Conservation (phyloP, 306 rosid genomes). For the Quillaja saponaria region DNA sequence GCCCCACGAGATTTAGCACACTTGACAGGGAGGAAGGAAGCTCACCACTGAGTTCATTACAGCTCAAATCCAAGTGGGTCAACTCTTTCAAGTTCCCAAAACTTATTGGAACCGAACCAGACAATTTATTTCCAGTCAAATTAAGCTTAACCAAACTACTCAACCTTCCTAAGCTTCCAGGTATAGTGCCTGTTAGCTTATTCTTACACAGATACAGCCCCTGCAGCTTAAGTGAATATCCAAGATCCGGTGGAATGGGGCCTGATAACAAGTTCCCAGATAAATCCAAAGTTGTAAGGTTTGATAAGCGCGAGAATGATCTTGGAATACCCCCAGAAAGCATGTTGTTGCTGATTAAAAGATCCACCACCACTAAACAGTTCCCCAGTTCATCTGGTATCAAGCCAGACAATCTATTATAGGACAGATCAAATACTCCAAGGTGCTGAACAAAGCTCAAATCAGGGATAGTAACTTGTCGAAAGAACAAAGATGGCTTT, state of each 20-base stretch:
- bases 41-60: constrained; percentile 67
- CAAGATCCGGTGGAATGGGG: constrained; percentile 73
- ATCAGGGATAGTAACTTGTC: constrained; percentile 69
- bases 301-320: constrained; percentile 59
- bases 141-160: constrained; percentile 84
- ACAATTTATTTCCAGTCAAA: constrained; percentile 72
- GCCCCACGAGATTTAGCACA: constrained; percentile 68
- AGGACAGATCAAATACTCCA: constrained; percentile 84
- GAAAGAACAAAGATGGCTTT: constrained; percentile 63
- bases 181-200: constrained; percentile 62
- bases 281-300: constrained; percentile 87
- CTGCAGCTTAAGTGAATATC: constrained; percentile 69
- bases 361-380: constrained; percentile 68
- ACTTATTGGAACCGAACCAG: constrained; percentile 66
- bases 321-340: constrained; percentile 74
- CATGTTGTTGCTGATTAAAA: constrained; percentile 67
- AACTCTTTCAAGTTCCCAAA: constrained; percentile 67
- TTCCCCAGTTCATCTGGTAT: constrained; percentile 80
- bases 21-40: constrained; percentile 75
- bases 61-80: constrained; percentile 78
- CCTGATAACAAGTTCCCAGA: constrained; percentile 79
- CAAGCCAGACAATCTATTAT: constrained; percentile 76
- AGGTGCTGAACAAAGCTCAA: constrained; percentile 89
- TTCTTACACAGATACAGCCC: constrained; percentile 82
- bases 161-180: constrained; percentile 60